Evolutionary conservation across 306 rosid species (phyloP), one percentile per base, ranked within the genome.

Genomic region (Purshia tridentata): DNA sequence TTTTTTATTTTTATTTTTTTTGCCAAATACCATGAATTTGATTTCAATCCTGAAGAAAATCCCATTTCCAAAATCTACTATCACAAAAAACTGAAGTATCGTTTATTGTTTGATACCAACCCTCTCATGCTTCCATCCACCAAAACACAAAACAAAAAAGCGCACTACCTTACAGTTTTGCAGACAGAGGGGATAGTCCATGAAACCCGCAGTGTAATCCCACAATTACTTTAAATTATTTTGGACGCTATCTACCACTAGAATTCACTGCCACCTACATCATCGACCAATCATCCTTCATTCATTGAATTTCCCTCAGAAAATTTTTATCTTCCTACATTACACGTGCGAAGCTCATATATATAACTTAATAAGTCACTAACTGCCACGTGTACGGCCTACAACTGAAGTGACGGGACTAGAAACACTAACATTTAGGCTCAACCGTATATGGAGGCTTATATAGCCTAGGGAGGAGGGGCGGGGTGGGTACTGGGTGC

Each of bases 361-460:
- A 29, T 29, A 0, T 29, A 29, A 61, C 5, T 9, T 19, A 40
- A 55, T 4, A 52, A 70, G 12, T 12, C 4, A 19, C 3, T 0
- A 0, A 4, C 22, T 10, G 75, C 75, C 85, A 67, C 81, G 78
- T 72, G 76, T 60, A 16, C n/a, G 72, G 47, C 22, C 1, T 5
- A 69, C 18, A 20, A 53, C 51, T 53, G 60, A 50, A 50, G 44
- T 58, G 22, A 53, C 57, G 1, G 22, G 57, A 13, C 8, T 10
- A 5, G 18, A 8, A 53, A 18, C 23, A n/a, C 58, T 18, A 8
- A 7, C 13, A 18, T 9, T 6, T 8, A 8, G 58, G 23, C 22
- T 18, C 10, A 7, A 29, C 22, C 47, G 19, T 6, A 23, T 12
- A 9, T 14, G 23, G 4, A 1, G 19, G 54, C 16, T n/a, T 14